A percentile compares a stretch with the other conserved stretches of the same genome.
phyloP scores from a whole-genome alignment of 208 protist species.

The Tritrichomonas foetus region DNA sequence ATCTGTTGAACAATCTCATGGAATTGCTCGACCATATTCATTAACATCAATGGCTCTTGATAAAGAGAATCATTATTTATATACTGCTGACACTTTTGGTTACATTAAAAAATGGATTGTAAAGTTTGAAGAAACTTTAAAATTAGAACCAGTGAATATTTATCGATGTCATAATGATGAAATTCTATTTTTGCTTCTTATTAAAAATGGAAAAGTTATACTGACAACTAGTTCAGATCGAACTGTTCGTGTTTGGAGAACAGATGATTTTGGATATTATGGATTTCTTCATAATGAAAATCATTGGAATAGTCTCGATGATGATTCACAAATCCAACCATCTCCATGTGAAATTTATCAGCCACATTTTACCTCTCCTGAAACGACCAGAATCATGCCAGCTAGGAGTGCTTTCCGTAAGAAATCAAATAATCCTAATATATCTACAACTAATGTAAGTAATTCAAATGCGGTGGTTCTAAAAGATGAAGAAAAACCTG shows the following conservation, averaged over 20 bases:
- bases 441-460: too few relatives aligned
- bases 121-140: background rate
- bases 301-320: background rate
- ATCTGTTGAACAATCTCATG: too few relatives aligned
- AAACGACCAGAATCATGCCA: too few relatives aligned
- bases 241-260: background rate
- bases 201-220: background rate
- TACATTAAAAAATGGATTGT: background rate
- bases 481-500: too few relatives aligned
- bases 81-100: background rate
- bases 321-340: too few relatives aligned
- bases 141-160: background rate
- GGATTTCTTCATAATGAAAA: constrained; percentile 14
- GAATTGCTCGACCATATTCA: too few relatives aligned
- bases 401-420: too few relatives aligned
- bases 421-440: too few relatives aligned
- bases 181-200: background rate
- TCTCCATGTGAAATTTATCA: too few relatives aligned
- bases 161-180: background rate
- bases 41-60: background rate
- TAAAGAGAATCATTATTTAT: background rate
- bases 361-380: too few relatives aligned
- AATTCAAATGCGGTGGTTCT: too few relatives aligned
- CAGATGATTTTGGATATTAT: background rate
- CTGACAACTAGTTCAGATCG: background rate